phyloP scores from a whole-genome alignment of 345 rosid species.

The Durio zibethinus region DNA sequence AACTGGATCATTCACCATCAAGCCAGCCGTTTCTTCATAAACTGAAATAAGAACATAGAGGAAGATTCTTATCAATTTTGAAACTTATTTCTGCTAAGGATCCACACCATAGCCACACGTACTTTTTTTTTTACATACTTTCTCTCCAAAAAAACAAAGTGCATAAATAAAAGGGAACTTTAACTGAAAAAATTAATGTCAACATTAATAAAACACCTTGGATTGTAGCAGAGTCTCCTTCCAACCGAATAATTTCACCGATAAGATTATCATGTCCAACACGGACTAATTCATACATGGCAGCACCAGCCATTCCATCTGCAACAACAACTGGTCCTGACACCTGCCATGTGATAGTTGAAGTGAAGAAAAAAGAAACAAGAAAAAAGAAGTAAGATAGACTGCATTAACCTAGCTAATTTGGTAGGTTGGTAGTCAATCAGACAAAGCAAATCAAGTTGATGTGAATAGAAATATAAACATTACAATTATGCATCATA shows the following conservation, averaged over 20 bases:
- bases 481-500: background rate
- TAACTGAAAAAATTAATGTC: background rate
- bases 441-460: background rate
- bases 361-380: constrained; percentile 5
- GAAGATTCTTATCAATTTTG: constrained; percentile 7
- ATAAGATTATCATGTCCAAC: constrained; percentile 95
- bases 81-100: background rate
- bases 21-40: constrained; percentile 95
- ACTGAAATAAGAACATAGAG: constrained; percentile 38
- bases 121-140: background rate
- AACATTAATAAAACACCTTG: constrained; percentile 56
- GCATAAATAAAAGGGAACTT: background rate
- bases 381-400: background rate
- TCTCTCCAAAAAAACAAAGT: background rate
- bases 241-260: constrained; percentile 96
- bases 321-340: constrained; percentile 99
- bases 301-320: constrained; percentile 99
- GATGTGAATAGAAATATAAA: background rate
- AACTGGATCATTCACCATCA: constrained; percentile 94
- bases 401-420: background rate
- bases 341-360: constrained; percentile 48
- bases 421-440: background rate
- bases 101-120: background rate
- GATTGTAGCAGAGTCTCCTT: constrained; percentile 98
- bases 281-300: constrained; percentile 99